Evolutionary conservation across 2,329 filamentous ascomycete species (phyloP), one percentile per base, ranked within the genome.

Genomic region (Knufia petricola): DNA sequence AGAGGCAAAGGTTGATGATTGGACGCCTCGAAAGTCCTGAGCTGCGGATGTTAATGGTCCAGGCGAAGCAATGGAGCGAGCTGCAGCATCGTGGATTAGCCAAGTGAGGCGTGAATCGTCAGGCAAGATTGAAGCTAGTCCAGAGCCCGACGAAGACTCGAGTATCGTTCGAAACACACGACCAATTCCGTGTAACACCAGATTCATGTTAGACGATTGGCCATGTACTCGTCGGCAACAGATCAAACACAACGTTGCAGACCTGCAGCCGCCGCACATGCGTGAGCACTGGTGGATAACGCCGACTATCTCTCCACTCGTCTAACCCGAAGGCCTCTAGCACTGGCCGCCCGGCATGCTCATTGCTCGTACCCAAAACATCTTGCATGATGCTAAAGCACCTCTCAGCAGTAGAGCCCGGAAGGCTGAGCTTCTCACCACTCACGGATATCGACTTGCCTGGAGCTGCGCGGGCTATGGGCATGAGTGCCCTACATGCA

Each of bases 121-220:
- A 44, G 41, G 41, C 41, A 44, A 44, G 23, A 32, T 15, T 28
- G n/a, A 44, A 31, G 41, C 41, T 31, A 19, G 30, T 44, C 26
- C 24, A 44, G 26, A 44, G 26, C 21, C 24, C 10, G 37, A 40
- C 21, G 37, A 24, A 24, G 21, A 21, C 17, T 21, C 37, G 9
- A 26, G 10, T 28, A 20, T 21, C 10, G n/a, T 3, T 26, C 21
- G 39, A 42, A 42, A 42, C 39, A 42, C 39, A 26, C 39, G 32
- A 36, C 13, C 32, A 36, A 8, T 4, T 17, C 9, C 32, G 15
- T 17, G 15, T n/a, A 13, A n/a, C 15, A n/a, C 32, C 32, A 6
- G 32, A 36, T n/a, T 6, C 6, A 36, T 6, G 32, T 17, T 36
- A n/a, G 32, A 17, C 6, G 10, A 36, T 36, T 36, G 32, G 32